A percentile compares a stretch with the other conserved stretches of the same genome.
Conservation (phyloP, 208 protist genomes). For the Acanthamoeba castellanii region DNA sequence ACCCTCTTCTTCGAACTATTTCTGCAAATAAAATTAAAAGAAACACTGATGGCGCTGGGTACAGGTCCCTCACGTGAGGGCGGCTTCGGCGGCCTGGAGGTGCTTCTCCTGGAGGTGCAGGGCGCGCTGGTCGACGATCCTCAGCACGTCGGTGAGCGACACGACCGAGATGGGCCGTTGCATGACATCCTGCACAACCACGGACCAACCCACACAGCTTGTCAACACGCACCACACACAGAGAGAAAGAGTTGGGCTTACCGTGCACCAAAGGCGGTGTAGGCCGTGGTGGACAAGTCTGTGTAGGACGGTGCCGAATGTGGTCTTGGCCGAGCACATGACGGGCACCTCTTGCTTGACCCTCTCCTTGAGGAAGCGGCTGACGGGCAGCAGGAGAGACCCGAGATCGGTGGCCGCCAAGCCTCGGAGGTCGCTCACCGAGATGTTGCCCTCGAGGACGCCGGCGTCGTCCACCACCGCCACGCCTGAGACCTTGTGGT, state of each 20-base stretch:
- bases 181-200: not conserved
- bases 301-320: not conserved
- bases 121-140: not conserved
- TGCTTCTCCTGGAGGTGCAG: not conserved
- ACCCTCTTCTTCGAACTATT: not conserved
- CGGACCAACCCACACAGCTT: not conserved
- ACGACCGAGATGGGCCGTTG: not conserved
- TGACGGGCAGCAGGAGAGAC: constrained; percentile 5
- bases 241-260: not conserved
- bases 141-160: constrained; percentile 11
- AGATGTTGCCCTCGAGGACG: not conserved
- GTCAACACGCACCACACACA: too few relatives aligned
- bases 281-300: not conserved
- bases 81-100: not conserved
- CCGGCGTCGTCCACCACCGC: constrained; percentile 22
- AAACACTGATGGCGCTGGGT: too few relatives aligned
- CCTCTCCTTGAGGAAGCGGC: constrained; percentile 39
- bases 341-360: not conserved
- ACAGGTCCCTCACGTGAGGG: not conserved
- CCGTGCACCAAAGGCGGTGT: constrained; percentile 44
- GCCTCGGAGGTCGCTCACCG: constrained; percentile 27
- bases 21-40: not conserved
- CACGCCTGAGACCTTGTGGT: constrained; percentile 14
- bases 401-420: constrained; percentile 2
- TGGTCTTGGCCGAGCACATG: constrained; percentile 10